Percentiles rank a stretch among this genome's conserved stretches.
Evolutionary conservation across 106 monocot species (phyloP).

Genomic region (Xerophyta viscosa): DNA sequence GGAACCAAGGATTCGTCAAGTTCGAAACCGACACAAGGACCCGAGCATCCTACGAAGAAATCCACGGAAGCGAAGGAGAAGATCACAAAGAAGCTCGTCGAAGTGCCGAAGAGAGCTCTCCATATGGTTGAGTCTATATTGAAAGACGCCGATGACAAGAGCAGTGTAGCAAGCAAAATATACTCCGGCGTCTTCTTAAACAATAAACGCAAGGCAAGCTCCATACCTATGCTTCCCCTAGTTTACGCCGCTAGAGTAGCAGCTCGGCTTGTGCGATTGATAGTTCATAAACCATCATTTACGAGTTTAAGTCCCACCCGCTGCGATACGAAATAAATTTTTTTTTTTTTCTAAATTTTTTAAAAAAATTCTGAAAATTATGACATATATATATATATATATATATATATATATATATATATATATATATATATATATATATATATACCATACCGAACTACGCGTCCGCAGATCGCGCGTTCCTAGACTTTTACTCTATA

Average conservation of each 20-base stretch:
- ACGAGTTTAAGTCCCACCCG: too few relatives aligned
- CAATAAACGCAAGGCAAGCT: conserved; percentile 3
- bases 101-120: neutral
- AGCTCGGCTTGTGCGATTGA: neutral
- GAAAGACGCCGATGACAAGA: conserved; percentile 3
- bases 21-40: neutral
- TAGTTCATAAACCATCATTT: too few relatives aligned
- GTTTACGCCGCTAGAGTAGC: too few relatives aligned
- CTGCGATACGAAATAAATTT: too few relatives aligned
- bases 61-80: neutral
- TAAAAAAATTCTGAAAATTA: too few relatives aligned
- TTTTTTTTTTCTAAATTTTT: too few relatives aligned
- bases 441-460: too few relatives aligned
- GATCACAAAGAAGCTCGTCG: neutral
- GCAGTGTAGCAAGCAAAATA: neutral
- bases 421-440: too few relatives aligned
- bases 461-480: too few relatives aligned
- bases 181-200: conserved; percentile 10
- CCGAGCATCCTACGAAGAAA: neutral
- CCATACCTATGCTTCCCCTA: neutral
- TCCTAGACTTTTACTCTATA: too few relatives aligned
- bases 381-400: too few relatives aligned
- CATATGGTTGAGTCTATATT: conserved; percentile 6
- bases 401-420: too few relatives aligned
- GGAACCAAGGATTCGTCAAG: neutral